Conservation (phyloP, 2,329 filamentous ascomycete species). For the Nigrospora oryzae region DNA sequence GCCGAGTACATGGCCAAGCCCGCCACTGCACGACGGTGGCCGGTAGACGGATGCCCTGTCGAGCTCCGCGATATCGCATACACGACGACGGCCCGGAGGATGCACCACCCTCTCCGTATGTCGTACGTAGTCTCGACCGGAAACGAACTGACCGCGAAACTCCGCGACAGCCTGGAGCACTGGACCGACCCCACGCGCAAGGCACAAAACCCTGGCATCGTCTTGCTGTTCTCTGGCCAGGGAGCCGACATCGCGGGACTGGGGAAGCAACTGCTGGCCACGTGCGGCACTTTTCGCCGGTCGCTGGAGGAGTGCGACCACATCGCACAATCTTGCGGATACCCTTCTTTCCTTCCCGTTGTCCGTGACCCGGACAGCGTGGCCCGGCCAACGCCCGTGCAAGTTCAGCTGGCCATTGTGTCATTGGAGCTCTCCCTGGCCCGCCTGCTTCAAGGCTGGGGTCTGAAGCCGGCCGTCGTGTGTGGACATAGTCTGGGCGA, state of each 20-base stretch:
- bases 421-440: neutral
- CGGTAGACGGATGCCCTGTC: no score
- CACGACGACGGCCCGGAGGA: neutral
- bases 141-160: neutral
- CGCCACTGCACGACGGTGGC: neutral
- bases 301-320: slow-evolving; percentile 12
- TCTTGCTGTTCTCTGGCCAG: slow-evolving; percentile 26
- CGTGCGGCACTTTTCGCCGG: slow-evolving; percentile 15
- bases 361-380: neutral
- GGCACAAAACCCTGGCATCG: neutral
- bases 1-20: neutral
- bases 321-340: neutral
- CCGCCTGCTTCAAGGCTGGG: neutral
- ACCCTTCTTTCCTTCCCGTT: neutral
- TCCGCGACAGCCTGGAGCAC: no score
- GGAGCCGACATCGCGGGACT: slow-evolving; percentile 21
- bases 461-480: neutral
- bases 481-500: neutral
- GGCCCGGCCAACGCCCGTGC: neutral
- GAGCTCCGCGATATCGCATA: neutral
- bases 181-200: neutral
- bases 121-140: neutral
- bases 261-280: slow-evolving; percentile 18
- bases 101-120: neutral
- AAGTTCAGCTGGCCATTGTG: neutral